A percentile compares a stretch with the other conserved stretches of the same genome.
Conservation (phyloP, 495 filamentous ascomycete genomes). For the Neurospora sp. region DNA sequence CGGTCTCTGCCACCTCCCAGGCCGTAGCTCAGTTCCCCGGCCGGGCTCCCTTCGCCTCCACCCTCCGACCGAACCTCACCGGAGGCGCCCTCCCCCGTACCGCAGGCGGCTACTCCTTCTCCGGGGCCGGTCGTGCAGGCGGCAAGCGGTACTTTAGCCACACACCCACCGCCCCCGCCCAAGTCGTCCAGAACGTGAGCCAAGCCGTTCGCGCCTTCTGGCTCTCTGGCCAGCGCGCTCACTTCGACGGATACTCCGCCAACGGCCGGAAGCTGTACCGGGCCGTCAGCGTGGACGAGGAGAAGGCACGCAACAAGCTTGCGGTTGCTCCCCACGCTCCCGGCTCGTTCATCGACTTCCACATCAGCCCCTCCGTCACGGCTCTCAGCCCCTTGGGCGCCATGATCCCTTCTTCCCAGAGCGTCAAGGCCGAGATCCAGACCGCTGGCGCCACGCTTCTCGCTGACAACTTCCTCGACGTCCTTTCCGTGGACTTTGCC, state of each 20-base stretch:
- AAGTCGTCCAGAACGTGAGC: slow-evolving; percentile 91
- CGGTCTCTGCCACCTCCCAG: slow-evolving; percentile 53
- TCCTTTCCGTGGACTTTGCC: slow-evolving; percentile 81
- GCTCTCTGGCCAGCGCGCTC: slow-evolving; percentile 74
- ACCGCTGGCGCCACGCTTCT: slow-evolving; percentile 48
- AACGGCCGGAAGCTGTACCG: slow-evolving; percentile 70
- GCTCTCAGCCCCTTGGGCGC: slow-evolving; percentile 55
- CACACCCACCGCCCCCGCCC: slow-evolving; percentile 68
- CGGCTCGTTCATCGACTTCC: slow-evolving; percentile 77
- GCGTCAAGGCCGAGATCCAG: slow-evolving; percentile 19
- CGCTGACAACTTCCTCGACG: slow-evolving; percentile 68
- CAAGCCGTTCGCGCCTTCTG: slow-evolving; percentile 82
- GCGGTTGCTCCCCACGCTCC: slow-evolving; percentile 45
- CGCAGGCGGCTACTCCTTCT: slow-evolving; percentile 74
- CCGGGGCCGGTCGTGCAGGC: slow-evolving; percentile 55
- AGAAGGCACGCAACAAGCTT: slow-evolving; percentile 56
- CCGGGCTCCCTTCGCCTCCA: slow-evolving; percentile 79
- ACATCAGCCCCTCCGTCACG: slow-evolving; percentile 77
- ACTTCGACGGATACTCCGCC: slow-evolving; percentile 64
- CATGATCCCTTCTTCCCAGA: slow-evolving; percentile 26
- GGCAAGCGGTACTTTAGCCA: slow-evolving; percentile 85
- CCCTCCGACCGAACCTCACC: slow-evolving; percentile 84
- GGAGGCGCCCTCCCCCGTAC: slow-evolving; percentile 78
- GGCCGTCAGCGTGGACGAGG: slow-evolving; percentile 56
- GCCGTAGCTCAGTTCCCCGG: slow-evolving; percentile 56